Evolutionary conservation across 2,329 filamentous ascomycete genomes (phyloP).

Genomic region (Escovopsis sp.): DNA sequence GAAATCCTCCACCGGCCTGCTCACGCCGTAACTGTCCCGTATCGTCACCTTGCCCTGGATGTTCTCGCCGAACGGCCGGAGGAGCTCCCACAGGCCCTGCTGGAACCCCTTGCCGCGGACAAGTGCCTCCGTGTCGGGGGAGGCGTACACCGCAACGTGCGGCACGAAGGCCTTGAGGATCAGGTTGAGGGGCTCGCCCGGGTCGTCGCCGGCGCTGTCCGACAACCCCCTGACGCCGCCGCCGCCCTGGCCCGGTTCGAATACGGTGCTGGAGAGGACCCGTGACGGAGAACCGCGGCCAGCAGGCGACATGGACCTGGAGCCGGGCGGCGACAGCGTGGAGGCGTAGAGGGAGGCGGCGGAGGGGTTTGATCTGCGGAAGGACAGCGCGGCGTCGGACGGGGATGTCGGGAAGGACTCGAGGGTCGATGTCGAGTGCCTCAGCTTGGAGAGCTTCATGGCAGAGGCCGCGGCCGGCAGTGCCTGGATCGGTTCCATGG

Average conservation of each 20-base stretch:
- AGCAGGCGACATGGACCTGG: slow-evolving; percentile 52
- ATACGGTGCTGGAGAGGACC: slow-evolving; percentile 42
- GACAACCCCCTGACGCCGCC: slow-evolving; percentile 23
- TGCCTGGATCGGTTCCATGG: slow-evolving; percentile 53
- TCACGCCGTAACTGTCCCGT: slow-evolving; percentile 76
- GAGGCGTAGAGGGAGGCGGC: slow-evolving; percentile 50
- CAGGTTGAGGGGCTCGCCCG: slow-evolving; percentile 44
- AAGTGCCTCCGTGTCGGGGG: slow-evolving; percentile 69
- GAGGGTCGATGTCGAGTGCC: slow-evolving; percentile 40
- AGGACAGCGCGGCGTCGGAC: slow-evolving; percentile 39
- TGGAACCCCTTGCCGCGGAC: slow-evolving; percentile 72
- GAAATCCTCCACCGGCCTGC: slow-evolving; percentile 77
- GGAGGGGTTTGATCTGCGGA: slow-evolving; percentile 40
- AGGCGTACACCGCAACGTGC: slow-evolving; percentile 76
- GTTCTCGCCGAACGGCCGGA: slow-evolving; percentile 82
- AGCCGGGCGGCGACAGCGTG: slow-evolving; percentile 52
- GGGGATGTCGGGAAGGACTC: slow-evolving; percentile 31
- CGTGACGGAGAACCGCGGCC: slow-evolving; percentile 44
- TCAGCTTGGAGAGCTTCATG: slow-evolving; percentile 44
- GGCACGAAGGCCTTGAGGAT: slow-evolving; percentile 80
- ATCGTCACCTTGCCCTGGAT: slow-evolving; percentile 81
- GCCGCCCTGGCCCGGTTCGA: slow-evolving; percentile 28
- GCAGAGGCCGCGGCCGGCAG: slow-evolving; percentile 51
- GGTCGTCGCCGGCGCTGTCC: slow-evolving; percentile 28
- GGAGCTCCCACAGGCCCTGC: slow-evolving; percentile 66